A percentile compares a stretch with the other conserved stretches of the same genome.
Evolutionary conservation across 495 filamentous ascomycete genomes (phyloP).

Genomic region (Sabuloglossum arenarium): DNA sequence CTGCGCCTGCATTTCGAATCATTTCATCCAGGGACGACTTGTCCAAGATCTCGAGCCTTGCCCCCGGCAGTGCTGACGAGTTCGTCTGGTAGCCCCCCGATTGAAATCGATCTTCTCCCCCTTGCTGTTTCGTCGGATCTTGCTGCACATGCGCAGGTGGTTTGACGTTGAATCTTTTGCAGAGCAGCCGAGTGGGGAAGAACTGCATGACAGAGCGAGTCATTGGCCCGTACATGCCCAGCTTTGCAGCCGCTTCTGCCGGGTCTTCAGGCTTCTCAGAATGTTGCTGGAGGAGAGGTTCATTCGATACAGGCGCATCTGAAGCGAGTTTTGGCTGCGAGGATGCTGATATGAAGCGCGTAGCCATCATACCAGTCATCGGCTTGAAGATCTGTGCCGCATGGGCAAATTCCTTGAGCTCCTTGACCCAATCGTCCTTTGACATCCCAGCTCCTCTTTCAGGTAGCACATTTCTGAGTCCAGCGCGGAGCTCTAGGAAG

Average conservation of each 20-base stretch:
- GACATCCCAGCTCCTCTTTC: constrained; percentile 31
- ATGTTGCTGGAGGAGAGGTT: constrained; percentile 31
- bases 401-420: constrained; percentile 70
- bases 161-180: constrained; percentile 78
- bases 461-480: constrained; percentile 36
- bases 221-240: constrained; percentile 85
- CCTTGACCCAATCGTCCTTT: constrained; percentile 56
- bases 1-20: constrained; percentile 21
- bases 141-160: constrained; percentile 49
- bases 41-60: constrained; percentile 20
- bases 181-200: constrained; percentile 63
- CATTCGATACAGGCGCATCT: constrained; percentile 12
- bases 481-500: constrained; percentile 65
- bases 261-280: constrained; percentile 50
- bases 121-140: constrained; percentile 20
- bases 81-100: not conserved
- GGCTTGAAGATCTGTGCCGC: constrained; percentile 88
- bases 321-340: constrained; percentile 21
- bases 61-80: constrained; percentile 11
- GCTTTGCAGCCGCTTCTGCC: constrained; percentile 65
- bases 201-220: constrained; percentile 55
- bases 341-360: constrained; percentile 66
- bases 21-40: constrained; percentile 31
- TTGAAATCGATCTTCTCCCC: not conserved
- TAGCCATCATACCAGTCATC: constrained; percentile 77